These are phyloP conservation scores for Neoboletus brunneissimus DNA, from an alignment of 768 basidiomycete genomes.

Conservation along the genomic window DNA sequence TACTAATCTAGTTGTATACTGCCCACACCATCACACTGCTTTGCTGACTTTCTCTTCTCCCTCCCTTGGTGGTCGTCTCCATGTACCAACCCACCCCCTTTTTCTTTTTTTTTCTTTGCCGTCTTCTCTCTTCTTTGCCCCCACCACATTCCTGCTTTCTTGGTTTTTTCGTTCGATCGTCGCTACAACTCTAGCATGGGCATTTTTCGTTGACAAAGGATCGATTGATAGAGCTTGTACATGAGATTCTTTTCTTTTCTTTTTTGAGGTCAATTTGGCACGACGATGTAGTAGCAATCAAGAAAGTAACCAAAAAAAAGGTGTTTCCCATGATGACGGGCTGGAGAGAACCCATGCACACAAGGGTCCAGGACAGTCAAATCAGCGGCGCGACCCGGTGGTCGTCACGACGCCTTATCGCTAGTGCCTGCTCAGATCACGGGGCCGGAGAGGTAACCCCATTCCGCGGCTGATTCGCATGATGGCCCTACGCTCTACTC, in stretches of 20 bases:
- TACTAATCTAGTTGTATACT: constrained; percentile 10
- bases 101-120: background rate
- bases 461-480: background rate
- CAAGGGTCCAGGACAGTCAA: no score
- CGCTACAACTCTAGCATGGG: background rate
- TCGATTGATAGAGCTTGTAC: background rate
- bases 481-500: no score
- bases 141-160: background rate
- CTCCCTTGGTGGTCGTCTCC: background rate
- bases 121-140: background rate
- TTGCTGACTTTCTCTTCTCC: background rate
- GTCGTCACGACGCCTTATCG: no score
- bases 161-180: background rate
- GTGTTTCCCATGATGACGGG: background rate
- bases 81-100: background rate
- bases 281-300: background rate
- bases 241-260: background rate
- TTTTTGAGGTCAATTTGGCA: background rate
- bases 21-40: background rate
- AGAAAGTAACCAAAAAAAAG: background rate
- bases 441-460: no score
- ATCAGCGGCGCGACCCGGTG: no score
- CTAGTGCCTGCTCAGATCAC: no score
- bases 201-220: background rate
- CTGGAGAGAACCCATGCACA: background rate